Evolutionary conservation across 2,329 filamentous ascomycete species (phyloP).

Genomic region (Diaporthe sp.): DNA sequence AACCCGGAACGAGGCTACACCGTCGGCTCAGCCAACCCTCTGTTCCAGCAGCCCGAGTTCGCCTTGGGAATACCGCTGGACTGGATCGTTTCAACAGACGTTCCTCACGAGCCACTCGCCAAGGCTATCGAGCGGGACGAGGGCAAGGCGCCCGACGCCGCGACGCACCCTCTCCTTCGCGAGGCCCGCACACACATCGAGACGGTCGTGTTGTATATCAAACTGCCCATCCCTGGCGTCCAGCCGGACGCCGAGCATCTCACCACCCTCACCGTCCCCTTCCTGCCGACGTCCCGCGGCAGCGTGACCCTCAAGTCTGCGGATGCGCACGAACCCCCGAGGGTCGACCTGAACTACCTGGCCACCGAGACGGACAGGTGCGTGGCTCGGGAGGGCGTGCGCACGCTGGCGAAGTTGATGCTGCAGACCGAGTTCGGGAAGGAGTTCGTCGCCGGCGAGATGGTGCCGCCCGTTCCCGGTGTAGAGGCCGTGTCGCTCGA

Average conservation of each 20-base stretch:
- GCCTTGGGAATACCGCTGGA: slow-evolving; percentile 35
- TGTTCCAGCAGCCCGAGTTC: slow-evolving; percentile 38
- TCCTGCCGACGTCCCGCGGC: slow-evolving; percentile 44
- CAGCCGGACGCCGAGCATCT: slow-evolving; percentile 38
- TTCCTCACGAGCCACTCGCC: slow-evolving; percentile 9
- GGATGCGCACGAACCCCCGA: slow-evolving; percentile 36
- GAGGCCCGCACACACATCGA: slow-evolving; percentile 39
- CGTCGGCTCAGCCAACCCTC: slow-evolving; percentile 39
- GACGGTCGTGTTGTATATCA: slow-evolving; percentile 39
- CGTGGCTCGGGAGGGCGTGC: slow-evolving; percentile 42
- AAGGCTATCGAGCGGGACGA: slow-evolving; percentile 39
- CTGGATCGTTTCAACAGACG: slow-evolving; percentile 36
- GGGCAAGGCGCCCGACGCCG: slow-evolving; percentile 29
- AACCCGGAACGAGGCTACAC: slow-evolving; percentile 39
- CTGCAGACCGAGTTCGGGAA: slow-evolving; percentile 37
- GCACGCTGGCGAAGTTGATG: slow-evolving; percentile 39
- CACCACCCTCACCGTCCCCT: slow-evolving; percentile 36
- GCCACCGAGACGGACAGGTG: slow-evolving; percentile 45
- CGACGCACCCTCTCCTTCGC: slow-evolving; percentile 38
- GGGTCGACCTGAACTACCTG: slow-evolving; percentile 45
- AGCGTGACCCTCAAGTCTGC: slow-evolving; percentile 40
- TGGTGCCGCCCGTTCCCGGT: slow-evolving; percentile 36
- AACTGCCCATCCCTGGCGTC: slow-evolving; percentile 28
- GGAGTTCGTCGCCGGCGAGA: slow-evolving; percentile 43
- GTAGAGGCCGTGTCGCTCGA: slow-evolving; percentile 36